phyloP scores from a whole-genome alignment of 2,329 filamentous ascomycete genomes.

The Endocalyx cinctus region DNA sequence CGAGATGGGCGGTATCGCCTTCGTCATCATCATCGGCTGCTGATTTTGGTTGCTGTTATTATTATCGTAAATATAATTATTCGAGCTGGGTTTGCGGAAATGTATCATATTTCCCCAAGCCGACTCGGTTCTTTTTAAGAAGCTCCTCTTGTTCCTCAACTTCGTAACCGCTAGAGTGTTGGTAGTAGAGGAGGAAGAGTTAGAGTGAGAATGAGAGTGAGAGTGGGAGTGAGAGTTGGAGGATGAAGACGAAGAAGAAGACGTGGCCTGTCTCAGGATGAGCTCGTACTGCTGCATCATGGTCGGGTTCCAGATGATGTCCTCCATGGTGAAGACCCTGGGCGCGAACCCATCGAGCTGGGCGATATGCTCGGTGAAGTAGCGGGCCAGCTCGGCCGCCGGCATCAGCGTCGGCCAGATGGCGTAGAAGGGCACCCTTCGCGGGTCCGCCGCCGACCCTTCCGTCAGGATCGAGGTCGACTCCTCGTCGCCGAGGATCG shows the following conservation, averaged over 20 bases:
- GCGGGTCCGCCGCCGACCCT: too few relatives aligned
- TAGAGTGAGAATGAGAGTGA: too few relatives aligned
- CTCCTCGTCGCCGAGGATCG: conserved; percentile 37
- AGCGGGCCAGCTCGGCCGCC: conserved; percentile 40
- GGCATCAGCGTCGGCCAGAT: conserved; percentile 46
- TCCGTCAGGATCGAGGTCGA: conserved; percentile 32
- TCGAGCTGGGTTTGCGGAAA: conserved; percentile 18
- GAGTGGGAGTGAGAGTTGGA: too few relatives aligned
- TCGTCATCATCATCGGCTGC: too few relatives aligned
- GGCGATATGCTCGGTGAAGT: conserved; percentile 39
- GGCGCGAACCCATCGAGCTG: conserved; percentile 32
- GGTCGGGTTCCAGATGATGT: conserved; percentile 46
- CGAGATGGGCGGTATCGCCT: too few relatives aligned
- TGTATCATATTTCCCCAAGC: conserved; percentile 21
- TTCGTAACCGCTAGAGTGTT: conserved; percentile 17
- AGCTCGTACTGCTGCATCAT: conserved; percentile 44
- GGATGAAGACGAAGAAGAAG: too few relatives aligned
- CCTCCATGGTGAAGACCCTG: conserved; percentile 37
- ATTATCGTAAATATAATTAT: too few relatives aligned
- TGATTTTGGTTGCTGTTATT: too few relatives aligned
- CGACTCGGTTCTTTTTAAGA: conserved; percentile 13
- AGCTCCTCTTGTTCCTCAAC: conserved; percentile 16
- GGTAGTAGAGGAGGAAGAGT: too few relatives aligned
- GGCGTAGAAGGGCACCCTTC: conserved; percentile 45
- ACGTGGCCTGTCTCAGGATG: too few relatives aligned